phyloP scores from a whole-genome alignment of 164 flowering plant genomes.

The Paratinospora sagittata region DNA sequence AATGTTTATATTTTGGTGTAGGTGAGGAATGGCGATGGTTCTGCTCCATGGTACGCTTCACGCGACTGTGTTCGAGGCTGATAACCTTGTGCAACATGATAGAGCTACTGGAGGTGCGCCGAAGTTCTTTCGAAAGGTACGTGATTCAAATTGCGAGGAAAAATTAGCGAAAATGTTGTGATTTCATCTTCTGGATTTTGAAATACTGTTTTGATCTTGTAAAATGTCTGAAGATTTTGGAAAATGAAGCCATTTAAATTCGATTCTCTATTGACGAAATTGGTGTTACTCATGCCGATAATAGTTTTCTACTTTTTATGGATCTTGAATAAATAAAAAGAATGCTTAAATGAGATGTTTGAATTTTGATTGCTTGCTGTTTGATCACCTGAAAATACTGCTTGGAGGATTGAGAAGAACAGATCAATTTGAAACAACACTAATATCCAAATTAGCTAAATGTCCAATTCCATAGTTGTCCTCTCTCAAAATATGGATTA shows the following conservation, averaged over 20 bases:
- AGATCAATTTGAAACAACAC: neutral
- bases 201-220: no score
- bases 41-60: no score
- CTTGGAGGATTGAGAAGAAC: neutral
- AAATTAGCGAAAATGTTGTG: no score
- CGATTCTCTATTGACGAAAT: no score
- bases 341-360: neutral
- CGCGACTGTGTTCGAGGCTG: no score
- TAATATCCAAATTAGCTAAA: neutral
- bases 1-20: neutral
- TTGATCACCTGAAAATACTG: neutral
- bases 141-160: neutral
- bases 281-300: no score
- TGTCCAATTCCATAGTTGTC: no score
- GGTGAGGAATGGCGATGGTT: constrained; percentile 29
- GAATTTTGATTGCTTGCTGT: neutral
- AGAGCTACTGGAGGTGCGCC: constrained; percentile 27
- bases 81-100: constrained; percentile 34
- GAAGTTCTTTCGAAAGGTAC: constrained; percentile 31
- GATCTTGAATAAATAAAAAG: neutral
- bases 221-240: no score
- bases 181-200: no score
- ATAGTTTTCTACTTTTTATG: no score
- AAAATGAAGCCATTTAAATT: no score
- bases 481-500: no score